phyloP scores from a whole-genome alignment of 78 protist genomes.

The Dictyostelium capitatum region DNA sequence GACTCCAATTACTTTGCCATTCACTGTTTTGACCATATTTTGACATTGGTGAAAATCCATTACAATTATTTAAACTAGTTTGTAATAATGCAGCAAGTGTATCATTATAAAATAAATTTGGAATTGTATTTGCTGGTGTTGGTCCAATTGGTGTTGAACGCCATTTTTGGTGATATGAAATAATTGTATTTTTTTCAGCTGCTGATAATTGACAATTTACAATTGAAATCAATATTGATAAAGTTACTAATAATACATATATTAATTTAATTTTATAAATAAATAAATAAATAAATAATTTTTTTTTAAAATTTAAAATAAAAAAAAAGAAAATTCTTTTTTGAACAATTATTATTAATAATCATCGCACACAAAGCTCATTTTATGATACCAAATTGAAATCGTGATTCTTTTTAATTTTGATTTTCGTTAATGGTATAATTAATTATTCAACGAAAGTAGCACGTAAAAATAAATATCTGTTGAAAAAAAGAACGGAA shows the following conservation, averaged over 20 bases:
- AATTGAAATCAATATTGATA: background rate
- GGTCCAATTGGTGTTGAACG: constrained; percentile 35
- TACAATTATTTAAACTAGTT: background rate
- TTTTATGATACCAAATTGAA: no score
- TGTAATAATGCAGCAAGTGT: background rate
- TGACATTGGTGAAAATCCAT: background rate
- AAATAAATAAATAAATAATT: background rate
- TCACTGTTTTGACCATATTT: constrained; percentile 15
- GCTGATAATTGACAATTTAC: background rate
- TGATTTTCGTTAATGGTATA: no score
- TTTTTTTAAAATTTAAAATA: no score
- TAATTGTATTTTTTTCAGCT: background rate
- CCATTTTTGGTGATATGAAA: constrained; percentile 17
- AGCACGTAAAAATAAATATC: no score
- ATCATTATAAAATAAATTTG: background rate
- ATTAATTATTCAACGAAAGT: no score
- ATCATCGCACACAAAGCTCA: no score
- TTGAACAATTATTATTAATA: no score
- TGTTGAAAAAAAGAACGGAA: no score
- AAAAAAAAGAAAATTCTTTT: no score
- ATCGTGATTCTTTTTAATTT: no score
- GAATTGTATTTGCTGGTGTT: background rate
- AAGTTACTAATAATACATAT: background rate
- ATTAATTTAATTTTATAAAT: background rate
- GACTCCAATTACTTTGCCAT: background rate